Evolutionary conservation across 208 protist species (phyloP), one percentile per base, ranked within the genome.

Genomic region (Leishmania guyanensis): DNA sequence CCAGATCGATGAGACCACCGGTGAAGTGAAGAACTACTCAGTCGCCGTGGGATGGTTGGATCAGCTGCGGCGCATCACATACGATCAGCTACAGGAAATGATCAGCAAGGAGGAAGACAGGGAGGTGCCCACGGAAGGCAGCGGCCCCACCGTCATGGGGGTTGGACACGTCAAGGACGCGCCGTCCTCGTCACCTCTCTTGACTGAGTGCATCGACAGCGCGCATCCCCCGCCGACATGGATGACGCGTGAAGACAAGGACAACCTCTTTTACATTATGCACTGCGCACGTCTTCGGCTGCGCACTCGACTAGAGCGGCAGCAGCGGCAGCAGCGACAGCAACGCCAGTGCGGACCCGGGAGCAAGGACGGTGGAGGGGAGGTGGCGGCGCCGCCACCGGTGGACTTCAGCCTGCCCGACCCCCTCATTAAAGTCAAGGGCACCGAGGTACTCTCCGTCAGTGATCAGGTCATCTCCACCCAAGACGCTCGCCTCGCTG

Each of bases 31-130:
- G 69, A 88, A 93, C 83, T 96, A 95, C 80, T 84, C 84, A 46
- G 88, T 98, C 43, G 73, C 85, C 46, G 93, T 98, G 20, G 92
- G 92, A 0, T 96, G 92, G 92, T 81, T 98, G 70, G 29, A 86
- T 17, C 74, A 90, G 85, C 84, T 98, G 39, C 93, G 95, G 22
- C 93, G 95, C 80, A 88, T 98, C 81, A 98, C 95, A 1, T 98
- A 98, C 84, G 93, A 97, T 56, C 90, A 92, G 68, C 86, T 95
- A 26, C 95, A 98, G 77, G 78, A 64, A 46, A 78, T 97, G 26
- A 84, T 96, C 43, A 84, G 92, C 60, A 48, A 66, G 62, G 78
- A 50, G n/a, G 71, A 81, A 53, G 43, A 16, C 33, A 71, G 1
- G 70, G 39, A 60, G 71, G 51, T 17, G 66, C 6, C 10, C 46